Base-by-base conservation (phyloP, 306 rosid genomes). In the Trifolium pratense region DNA sequence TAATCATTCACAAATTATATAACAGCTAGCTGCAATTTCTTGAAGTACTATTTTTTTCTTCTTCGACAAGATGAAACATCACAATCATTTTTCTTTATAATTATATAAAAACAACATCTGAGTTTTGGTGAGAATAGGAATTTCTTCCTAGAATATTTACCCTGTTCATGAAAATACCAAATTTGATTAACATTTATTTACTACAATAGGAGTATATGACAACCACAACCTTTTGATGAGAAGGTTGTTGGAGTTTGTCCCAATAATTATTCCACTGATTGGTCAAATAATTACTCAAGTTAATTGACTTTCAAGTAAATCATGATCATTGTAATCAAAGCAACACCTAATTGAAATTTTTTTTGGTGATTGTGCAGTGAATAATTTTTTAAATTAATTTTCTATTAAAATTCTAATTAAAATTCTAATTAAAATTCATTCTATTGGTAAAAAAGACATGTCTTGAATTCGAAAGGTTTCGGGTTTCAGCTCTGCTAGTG, bases 31-130 rank as follows among this genome's bases (percentile, higher is more conserved):
- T 68, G 40, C 20, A 75, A 79, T 74, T 73, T 45, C 76, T 82
- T 53, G 59, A 69, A 64, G 51, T 34, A 64, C 78, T 73, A 68
- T 60, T 68, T 36, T 25, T 53, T 73, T 26, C 31, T 26, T 64
- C 67, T 49, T 11, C 75, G 78, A 64, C 51, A 68, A 76, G 86
- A 73, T 73, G 76, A 70, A 76, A 82, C 86, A 76, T 72, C 81
- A 68, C 57, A 73, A 82, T 68, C 79, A 72, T 72, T 72, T 59
- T 45, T 42, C 55, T 67, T 67, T 21, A 40, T 39, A 2, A 39
- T 5, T 23, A 11, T 29, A 77, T 23, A 8, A 80, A 66, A 71
- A 39, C 63, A 48, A 15, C 37, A 49, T 63, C 79, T 74, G 40
- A 29, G 34, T 78, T 60, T 52, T 43, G 58, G 70, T 29, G 32